Evolutionary conservation across 805 yeast species (phyloP), one percentile per base, ranked within the genome.

Genomic region (Phaffomyces antillensis): DNA sequence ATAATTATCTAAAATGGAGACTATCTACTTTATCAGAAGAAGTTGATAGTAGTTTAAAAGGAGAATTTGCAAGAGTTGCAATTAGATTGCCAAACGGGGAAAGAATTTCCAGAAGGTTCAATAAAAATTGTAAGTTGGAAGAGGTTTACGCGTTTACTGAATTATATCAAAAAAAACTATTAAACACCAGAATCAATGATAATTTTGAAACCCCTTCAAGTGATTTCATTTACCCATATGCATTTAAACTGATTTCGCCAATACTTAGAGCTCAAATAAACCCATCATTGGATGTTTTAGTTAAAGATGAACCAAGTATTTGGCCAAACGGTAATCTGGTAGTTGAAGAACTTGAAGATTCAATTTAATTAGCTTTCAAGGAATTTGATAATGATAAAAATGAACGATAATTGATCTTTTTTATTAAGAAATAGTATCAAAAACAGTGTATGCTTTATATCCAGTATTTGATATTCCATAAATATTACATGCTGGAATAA

Each of bases 61-160:
- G 60, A 1, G 53, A 62, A 13, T 59, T 58, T 28, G 81, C 93
- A 10, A 74, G 83, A 35, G 68, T 91, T 3, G 90, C 93, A 1
- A 73, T 91, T 10, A 73, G 91, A 51, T 58, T 86, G 36, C 73
- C 74, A 1, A 65, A 70, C 47, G 95, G 95, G 3, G 69, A 68
- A 40, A 73, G 96, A 47, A 58, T 77, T 0, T 66, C 73, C 8
- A 61, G 77, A 52, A 58, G 73, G 57, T 68, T 87, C 48, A 59
- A 66, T 37, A 71, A 74, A 13, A 58, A 65, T 25, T 65, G 69
- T 13, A 55, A 71, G 1, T 62, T 87, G 1, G 80, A 77, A 44
- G 89, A 85, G 43, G 64, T 91, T 13, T 83, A 81, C 58, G 84
- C 89, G 10, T 81, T 70, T 56, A 84, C 81, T 16, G 95, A 86